These are phyloP conservation scores for Purshia tridentata DNA, from an alignment of 306 rosid species.

Conservation along the genomic window DNA sequence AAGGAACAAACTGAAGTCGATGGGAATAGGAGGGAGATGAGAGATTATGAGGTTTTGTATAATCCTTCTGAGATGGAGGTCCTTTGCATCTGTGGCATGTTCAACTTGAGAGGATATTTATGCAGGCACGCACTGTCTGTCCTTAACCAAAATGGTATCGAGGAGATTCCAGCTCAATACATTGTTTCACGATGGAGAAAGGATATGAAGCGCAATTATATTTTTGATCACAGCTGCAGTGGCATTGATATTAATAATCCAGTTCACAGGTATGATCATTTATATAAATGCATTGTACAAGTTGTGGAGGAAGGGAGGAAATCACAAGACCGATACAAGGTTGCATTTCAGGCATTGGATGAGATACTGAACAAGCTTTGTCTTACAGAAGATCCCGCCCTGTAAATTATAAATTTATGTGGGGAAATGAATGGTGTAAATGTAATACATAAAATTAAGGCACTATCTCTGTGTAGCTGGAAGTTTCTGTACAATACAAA, in stretches of 20 bases:
- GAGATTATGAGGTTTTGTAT: constrained; percentile 59
- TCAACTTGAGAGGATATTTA: constrained; percentile 64
- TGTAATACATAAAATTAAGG: background rate
- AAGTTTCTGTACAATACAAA: constrained; percentile 7
- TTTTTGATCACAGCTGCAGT: constrained; percentile 37
- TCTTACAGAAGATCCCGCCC: constrained; percentile 17
- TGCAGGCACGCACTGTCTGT: constrained; percentile 68
- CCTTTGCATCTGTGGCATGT: constrained; percentile 62
- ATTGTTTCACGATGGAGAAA: constrained; percentile 69
- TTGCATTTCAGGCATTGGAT: constrained; percentile 41
- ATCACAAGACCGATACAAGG: constrained; percentile 47
- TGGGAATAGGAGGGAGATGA: constrained; percentile 45
- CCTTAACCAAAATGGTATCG: constrained; percentile 56
- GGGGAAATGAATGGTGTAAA: background rate
- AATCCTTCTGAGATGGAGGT: constrained; percentile 62
- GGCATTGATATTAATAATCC: constrained; percentile 56
- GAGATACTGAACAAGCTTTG: constrained; percentile 58
- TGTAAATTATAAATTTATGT: background rate
- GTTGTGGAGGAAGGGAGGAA: constrained; percentile 70
- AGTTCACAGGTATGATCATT: constrained; percentile 56
- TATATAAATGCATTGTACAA: constrained; percentile 59
- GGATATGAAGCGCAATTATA: constrained; percentile 49
- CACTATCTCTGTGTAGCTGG: background rate
- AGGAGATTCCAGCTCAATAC: constrained; percentile 64
- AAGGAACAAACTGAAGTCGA: constrained; percentile 51